Percentiles rank a stretch among this genome's conserved stretches.
These are phyloP conservation scores for Cajanus cajan DNA, from an alignment of 306 rosid species.

Conservation along the genomic window DNA sequence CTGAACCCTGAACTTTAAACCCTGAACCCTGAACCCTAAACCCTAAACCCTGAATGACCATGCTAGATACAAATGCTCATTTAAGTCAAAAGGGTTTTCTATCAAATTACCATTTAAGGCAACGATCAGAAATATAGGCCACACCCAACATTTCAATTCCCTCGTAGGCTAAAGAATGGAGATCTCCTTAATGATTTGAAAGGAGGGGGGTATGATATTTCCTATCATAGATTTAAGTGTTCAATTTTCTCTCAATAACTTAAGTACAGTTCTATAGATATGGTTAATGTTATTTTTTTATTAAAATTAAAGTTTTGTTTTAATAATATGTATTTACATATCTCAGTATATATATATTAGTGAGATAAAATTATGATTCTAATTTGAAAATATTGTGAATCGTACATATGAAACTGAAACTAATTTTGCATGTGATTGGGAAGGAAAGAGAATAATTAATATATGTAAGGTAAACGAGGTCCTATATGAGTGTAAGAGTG, in stretches of 20 bases:
- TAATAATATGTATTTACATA: too few relatives aligned
- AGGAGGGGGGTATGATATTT: neutral
- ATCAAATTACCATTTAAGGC: conserved; percentile 39
- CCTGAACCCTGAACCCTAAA: too few relatives aligned
- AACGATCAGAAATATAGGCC: conserved; percentile 32
- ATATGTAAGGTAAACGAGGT: conserved; percentile 41
- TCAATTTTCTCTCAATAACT: too few relatives aligned
- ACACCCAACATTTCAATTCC: conserved; percentile 43
- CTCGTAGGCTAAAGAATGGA: conserved; percentile 30
- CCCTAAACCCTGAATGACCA: conserved; percentile 38
- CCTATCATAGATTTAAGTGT: too few relatives aligned
- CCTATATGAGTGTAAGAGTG: conserved; percentile 42
- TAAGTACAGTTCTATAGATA: too few relatives aligned
- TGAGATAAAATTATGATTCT: too few relatives aligned
- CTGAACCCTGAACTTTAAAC: too few relatives aligned
- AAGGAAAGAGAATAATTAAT: conserved; percentile 20
- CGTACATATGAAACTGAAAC: too few relatives aligned
- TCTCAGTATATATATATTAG: too few relatives aligned
- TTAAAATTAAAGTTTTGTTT: too few relatives aligned
- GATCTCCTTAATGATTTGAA: conserved; percentile 40
- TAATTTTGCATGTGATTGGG: conserved; percentile 49
- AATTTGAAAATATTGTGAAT: too few relatives aligned
- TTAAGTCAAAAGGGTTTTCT: conserved; percentile 40
- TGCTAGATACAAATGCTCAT: conserved; percentile 31
- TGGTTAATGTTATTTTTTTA: too few relatives aligned